Conservation (phyloP, 2,329 filamentous ascomycete genomes). For the Neonectria neomacrospora region DNA sequence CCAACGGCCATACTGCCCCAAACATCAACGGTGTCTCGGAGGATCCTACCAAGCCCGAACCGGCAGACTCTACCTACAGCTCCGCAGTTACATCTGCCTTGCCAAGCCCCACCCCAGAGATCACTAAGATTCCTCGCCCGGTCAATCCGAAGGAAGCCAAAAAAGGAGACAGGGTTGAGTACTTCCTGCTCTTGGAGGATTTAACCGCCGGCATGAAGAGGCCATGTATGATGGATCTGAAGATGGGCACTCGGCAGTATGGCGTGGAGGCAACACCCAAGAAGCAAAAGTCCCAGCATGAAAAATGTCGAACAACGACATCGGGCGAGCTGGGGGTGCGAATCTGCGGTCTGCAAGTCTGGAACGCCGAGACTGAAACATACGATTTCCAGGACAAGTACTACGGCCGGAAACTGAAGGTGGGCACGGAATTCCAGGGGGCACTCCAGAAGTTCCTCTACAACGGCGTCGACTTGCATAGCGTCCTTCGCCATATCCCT, state of each 20-base stretch:
- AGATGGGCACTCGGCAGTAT: slow-evolving; percentile 98
- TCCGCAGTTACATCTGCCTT: slow-evolving; percentile 48
- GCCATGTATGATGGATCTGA: slow-evolving; percentile 96
- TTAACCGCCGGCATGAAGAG: slow-evolving; percentile 96
- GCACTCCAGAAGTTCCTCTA: slow-evolving; percentile 91
- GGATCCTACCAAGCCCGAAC: slow-evolving; percentile 21
- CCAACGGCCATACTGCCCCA: slow-evolving; percentile 18
- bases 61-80: slow-evolving; percentile 51
- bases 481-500: slow-evolving; percentile 88
- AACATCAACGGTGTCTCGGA: slow-evolving; percentile 29
- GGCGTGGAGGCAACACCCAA: slow-evolving; percentile 91
- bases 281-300: slow-evolving; percentile 91
- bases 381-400: slow-evolving; percentile 99
- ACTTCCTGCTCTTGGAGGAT: slow-evolving; percentile 93
- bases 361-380: slow-evolving; percentile 84
- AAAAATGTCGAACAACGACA: slow-evolving; percentile 93
- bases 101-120: slow-evolving; percentile 51
- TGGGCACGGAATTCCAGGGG: slow-evolving; percentile 87
- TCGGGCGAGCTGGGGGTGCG: slow-evolving; percentile 91
- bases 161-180: slow-evolving; percentile 78
- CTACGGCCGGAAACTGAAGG: slow-evolving; percentile 88
- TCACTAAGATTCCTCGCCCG: slow-evolving; percentile 65
- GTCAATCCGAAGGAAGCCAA: slow-evolving; percentile 83
- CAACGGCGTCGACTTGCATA: slow-evolving; percentile 83
- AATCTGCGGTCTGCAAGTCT: slow-evolving; percentile 95